A percentile compares a stretch with the other conserved stretches of the same genome.
These are phyloP conservation scores for Nakazawaea pomicola DNA, from an alignment of 805 yeast genomes.

Conservation along the genomic window DNA sequence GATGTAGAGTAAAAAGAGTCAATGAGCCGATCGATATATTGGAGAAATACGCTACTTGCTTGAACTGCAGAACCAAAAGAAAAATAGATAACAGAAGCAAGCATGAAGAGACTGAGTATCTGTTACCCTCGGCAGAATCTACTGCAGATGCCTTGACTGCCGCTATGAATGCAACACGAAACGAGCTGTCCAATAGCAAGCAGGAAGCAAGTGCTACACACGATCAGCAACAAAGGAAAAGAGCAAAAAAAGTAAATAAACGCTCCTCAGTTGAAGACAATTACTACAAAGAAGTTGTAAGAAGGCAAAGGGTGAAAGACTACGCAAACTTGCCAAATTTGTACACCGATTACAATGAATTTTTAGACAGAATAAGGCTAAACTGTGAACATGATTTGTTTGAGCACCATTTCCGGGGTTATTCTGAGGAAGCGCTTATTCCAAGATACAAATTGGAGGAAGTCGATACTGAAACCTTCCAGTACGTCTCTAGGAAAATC, in stretches of 20 bases:
- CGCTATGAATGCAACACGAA: slow-evolving; percentile 9
- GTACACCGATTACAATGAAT: slow-evolving; percentile 28
- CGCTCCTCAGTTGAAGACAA: neutral
- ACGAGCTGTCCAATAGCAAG: neutral
- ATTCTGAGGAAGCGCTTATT: slow-evolving; percentile 25
- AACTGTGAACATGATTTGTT: slow-evolving; percentile 30
- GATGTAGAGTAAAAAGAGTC: slow-evolving; percentile 36
- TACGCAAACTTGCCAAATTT: slow-evolving; percentile 28
- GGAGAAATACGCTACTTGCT: slow-evolving; percentile 37
- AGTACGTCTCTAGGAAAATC: slow-evolving; percentile 29
- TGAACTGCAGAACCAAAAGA: slow-evolving; percentile 33
- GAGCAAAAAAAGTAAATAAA: neutral
- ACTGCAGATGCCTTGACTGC: slow-evolving; percentile 12
- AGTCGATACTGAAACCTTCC: slow-evolving; percentile 27
- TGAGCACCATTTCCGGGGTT: slow-evolving; percentile 31
- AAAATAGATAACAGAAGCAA: slow-evolving; percentile 23
- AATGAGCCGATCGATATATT: slow-evolving; percentile 28
- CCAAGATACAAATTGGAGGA: slow-evolving; percentile 29
- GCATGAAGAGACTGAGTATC: slow-evolving; percentile 10
- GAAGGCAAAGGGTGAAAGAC: slow-evolving; percentile 23
- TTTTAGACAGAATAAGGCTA: slow-evolving; percentile 27
- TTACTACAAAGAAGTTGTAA: slow-evolving; percentile 3
- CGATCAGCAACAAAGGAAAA: neutral
- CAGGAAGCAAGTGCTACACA: neutral
- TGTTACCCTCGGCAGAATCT: slow-evolving; percentile 11